These are phyloP conservation scores for Podospora comata DNA, from an alignment of 495 filamentous ascomycete species.

Conservation along the genomic window DNA sequence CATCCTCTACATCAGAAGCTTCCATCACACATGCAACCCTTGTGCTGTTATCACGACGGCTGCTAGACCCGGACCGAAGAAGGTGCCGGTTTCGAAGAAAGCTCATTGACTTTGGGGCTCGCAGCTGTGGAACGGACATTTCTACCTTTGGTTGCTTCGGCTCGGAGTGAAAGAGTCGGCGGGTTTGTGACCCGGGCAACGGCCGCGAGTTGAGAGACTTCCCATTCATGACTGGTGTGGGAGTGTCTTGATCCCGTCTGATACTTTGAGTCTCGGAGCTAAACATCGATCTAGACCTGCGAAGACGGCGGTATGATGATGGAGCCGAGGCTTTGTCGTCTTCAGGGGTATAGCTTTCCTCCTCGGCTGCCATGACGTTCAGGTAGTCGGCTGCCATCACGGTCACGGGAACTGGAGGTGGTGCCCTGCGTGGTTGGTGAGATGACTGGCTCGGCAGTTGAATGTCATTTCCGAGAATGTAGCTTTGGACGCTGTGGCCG, in stretches of 20 bases:
- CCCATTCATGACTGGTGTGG: constrained; percentile 2
- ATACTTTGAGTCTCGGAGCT: constrained; percentile 43
- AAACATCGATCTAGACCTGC: constrained; percentile 72
- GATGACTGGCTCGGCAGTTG: constrained; percentile 1
- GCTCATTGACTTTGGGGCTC: constrained; percentile 58
- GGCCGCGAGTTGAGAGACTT: constrained; percentile 16
- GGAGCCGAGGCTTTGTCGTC: constrained; percentile 61
- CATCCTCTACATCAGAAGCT: constrained; percentile 8
- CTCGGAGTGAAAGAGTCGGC: constrained; percentile 20
- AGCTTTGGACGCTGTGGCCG: constrained; percentile 13
- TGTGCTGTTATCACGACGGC: constrained; percentile 43
- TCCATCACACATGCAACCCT: constrained; percentile 11
- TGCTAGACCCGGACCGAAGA: constrained; percentile 20
- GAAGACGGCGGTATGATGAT: constrained; percentile 72
- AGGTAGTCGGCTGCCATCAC: constrained; percentile 33
- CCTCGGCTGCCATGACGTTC: constrained; percentile 34
- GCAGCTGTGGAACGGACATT: constrained; percentile 21
- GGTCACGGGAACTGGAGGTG: constrained; percentile 22
- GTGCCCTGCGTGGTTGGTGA: constrained; percentile 17
- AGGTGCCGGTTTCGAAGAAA: constrained; percentile 51
- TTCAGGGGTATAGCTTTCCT: constrained; percentile 54
- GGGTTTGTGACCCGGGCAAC: constrained; percentile 14
- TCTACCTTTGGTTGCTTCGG: constrained; percentile 19
- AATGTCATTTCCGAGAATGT: constrained; percentile 2
- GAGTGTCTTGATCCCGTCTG: constrained; percentile 15